A percentile compares a stretch with the other conserved stretches of the same genome.
Conservation (phyloP, 768 basidiomycete genomes). For the Pholiota conissans region DNA sequence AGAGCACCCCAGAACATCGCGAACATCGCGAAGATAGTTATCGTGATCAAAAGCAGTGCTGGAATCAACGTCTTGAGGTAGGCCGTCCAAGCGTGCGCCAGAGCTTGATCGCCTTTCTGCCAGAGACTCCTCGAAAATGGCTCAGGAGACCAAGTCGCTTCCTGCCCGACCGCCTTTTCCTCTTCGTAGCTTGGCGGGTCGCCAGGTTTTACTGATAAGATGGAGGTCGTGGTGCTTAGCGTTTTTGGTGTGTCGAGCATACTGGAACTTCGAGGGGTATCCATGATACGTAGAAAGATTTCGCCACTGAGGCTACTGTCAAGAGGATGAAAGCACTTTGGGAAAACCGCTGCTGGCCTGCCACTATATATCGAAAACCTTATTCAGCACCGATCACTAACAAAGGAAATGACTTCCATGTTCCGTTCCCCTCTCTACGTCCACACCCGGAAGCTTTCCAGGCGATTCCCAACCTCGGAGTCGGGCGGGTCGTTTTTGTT, state of each 20-base stretch:
- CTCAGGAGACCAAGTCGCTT: background rate
- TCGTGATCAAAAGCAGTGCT: slow-evolving; percentile 33
- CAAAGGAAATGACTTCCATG: no score
- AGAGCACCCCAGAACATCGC: slow-evolving; percentile 59
- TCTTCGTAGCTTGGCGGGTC: background rate
- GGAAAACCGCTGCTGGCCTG: no score
- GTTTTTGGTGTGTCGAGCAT: background rate
- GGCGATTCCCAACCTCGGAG: no score
- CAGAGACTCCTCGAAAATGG: slow-evolving; percentile 19
- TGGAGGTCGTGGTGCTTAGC: background rate
- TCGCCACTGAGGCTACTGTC: background rate
- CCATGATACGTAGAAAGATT: background rate
- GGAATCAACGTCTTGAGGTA: slow-evolving; percentile 45
- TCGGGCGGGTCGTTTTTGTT: no score
- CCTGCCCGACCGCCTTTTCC: background rate
- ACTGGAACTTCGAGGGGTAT: background rate
- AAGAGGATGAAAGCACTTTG: background rate
- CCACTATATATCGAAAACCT: no score
- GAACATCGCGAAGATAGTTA: slow-evolving; percentile 48
- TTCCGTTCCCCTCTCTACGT: no score
- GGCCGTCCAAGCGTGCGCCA: slow-evolving; percentile 28
- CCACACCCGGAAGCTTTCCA: no score
- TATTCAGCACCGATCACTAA: no score
- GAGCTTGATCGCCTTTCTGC: slow-evolving; percentile 20
- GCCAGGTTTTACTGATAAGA: background rate